phyloP scores from a whole-genome alignment of 305 asterid species.

The Solanum hybrid region DNA sequence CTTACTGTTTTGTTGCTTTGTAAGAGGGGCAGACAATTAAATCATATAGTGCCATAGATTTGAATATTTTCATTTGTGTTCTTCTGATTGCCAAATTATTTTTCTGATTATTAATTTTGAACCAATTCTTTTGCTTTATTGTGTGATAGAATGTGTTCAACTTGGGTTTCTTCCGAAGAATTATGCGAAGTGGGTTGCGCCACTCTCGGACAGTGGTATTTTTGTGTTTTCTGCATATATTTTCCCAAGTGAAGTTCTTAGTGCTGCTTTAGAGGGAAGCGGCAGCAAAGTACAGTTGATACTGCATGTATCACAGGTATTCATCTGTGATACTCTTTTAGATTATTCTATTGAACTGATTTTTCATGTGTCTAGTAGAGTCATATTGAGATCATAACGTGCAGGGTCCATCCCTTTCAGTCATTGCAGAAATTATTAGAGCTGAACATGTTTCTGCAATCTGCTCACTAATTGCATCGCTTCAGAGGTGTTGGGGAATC shows the following conservation, averaged over 20 bases:
- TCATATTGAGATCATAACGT: slow-evolving; percentile 11
- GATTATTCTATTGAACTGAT: slow-evolving; percentile 12
- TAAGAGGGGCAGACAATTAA: background rate
- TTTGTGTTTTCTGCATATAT: slow-evolving; percentile 78
- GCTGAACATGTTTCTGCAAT: slow-evolving; percentile 45
- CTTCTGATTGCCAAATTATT: background rate
- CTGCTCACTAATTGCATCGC: slow-evolving; percentile 66
- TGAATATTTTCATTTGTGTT: background rate
- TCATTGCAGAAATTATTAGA: slow-evolving; percentile 30
- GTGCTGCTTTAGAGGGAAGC: slow-evolving; percentile 77
- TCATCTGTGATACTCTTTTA: slow-evolving; percentile 6
- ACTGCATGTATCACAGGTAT: slow-evolving; percentile 60
- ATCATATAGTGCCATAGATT: background rate
- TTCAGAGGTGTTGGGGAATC: slow-evolving; percentile 66
- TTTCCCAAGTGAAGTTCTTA: slow-evolving; percentile 65
- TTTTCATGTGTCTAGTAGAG: slow-evolving; percentile 3
- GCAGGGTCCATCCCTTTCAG: slow-evolving; percentile 66
- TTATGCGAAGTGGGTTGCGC: slow-evolving; percentile 79
- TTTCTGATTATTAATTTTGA: background rate
- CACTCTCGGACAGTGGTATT: slow-evolving; percentile 56
- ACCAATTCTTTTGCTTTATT: background rate
- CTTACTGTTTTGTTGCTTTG: background rate
- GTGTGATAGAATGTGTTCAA: slow-evolving; percentile 49
- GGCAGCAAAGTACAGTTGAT: slow-evolving; percentile 47
- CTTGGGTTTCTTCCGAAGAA: slow-evolving; percentile 77